Evolutionary conservation across 164 flowering plant genomes (phyloP).

Genomic region (Liquidambar formosana): DNA sequence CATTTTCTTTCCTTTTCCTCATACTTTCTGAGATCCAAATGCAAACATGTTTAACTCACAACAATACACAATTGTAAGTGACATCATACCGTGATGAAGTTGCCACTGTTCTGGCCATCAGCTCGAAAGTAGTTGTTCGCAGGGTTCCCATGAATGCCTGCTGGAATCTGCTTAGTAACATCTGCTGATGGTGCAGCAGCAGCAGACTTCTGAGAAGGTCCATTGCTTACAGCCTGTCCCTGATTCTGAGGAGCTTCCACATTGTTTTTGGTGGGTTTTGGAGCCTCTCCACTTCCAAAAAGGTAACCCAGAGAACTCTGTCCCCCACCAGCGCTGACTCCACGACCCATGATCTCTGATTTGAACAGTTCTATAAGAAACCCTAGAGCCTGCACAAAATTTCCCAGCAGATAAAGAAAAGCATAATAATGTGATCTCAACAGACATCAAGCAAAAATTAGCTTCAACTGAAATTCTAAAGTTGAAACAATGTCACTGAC

Average conservation of each 20-base stretch:
- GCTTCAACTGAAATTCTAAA: background rate
- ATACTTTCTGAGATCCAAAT: background rate
- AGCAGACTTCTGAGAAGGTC: constrained; percentile 20
- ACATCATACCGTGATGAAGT: constrained; percentile 39
- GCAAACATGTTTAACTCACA: background rate
- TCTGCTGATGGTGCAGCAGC: constrained; percentile 18
- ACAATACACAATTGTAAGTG: background rate
- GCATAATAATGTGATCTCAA: background rate
- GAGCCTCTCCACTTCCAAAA: constrained; percentile 44
- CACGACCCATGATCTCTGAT: constrained; percentile 38
- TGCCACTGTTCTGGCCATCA: constrained; percentile 46
- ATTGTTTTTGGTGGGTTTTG: constrained; percentile 13
- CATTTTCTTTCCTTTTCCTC: no score
- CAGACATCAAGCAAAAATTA: background rate
- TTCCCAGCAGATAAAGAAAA: no score
- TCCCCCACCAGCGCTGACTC: constrained; percentile 50
- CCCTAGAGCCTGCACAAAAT: background rate
- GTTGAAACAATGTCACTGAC: background rate
- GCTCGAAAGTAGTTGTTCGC: constrained; percentile 37
- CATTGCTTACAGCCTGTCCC: constrained; percentile 3
- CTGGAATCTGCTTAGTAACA: constrained; percentile 29
- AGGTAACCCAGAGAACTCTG: constrained; percentile 53
- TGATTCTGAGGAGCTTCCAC: constrained; percentile 9
- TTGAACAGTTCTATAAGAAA: background rate
- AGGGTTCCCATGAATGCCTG: constrained; percentile 26